Base-by-base conservation (phyloP, 2,329 filamentous ascomycete species). In the Chrysoporthe deuterocubensis region DNA sequence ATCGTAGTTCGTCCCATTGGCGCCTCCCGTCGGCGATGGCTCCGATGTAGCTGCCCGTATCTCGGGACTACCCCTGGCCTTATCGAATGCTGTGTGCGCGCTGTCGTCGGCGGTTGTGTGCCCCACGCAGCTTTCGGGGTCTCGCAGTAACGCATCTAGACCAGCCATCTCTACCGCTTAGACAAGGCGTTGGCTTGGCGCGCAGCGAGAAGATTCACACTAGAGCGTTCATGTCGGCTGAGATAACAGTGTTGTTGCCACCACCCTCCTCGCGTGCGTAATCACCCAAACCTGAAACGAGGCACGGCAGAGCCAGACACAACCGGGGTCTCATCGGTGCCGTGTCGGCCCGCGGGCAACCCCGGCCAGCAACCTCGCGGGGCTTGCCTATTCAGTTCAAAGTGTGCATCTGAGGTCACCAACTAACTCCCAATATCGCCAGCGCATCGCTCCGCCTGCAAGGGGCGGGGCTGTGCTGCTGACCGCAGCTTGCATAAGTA, bases 101-200 rank as follows among this genome's bases (percentile, higher is more conserved):
- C 48, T 54, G 40, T 40, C 46, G 44, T 61, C 42, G 59, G 62
- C 18, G 43, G 50, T 61, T 26, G 65, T 50, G 50, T 63, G 65
- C 48, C 50, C 59, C 34, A 54, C 50, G 62, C 61, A 66, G 43
- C 62, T 65, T 34, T 69, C 67, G 50, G 66, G 37, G 40, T 69
- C 67, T 52, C 46, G 54, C 1, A 59, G 48, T 26, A 44, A 54
- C 18, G 14, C 34, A 44, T 57, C 50, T 16, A 46, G 7, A 21
- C 52, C 9, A 26, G 65, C 67, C 67, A 67, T 69, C 42, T 54
- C 61, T 50, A 61, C 32, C 21, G 43, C 9, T 66, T 63, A 2
- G 14, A 43, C 37, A 26, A 26, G 5, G 34, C 18, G 61, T 43
- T 11, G 48, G 54, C 54, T 57, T 40, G 54, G 54, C 34, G 40